These are phyloP conservation scores for Tetrapyrgos nigripes DNA, from an alignment of 1,284 basidiomycete genomes.

Conservation along the genomic window DNA sequence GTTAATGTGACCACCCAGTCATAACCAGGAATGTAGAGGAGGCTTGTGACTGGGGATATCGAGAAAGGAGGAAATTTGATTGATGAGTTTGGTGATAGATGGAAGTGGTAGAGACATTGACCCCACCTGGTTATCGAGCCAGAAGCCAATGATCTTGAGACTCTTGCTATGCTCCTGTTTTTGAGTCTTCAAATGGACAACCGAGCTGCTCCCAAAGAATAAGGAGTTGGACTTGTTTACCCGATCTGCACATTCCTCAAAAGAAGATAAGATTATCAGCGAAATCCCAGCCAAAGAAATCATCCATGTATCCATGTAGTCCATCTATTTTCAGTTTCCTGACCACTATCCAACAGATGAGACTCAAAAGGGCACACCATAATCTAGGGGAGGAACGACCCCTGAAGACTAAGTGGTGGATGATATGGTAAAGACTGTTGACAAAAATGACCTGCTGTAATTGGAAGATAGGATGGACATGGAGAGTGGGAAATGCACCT, in stretches of 20 bases:
- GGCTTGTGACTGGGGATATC: constrained; percentile 4
- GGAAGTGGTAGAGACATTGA: constrained; percentile 26
- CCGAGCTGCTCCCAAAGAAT: constrained; percentile 31
- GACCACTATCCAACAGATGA: constrained; percentile 32
- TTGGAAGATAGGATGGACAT: constrained; percentile 36
- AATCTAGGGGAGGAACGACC: constrained; percentile 28
- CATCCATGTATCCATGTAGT: constrained; percentile 38
- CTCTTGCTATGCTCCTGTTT: constrained; percentile 30
- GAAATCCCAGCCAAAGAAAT: constrained; percentile 32
- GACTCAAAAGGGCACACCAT: constrained; percentile 32
- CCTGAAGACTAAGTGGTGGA: constrained; percentile 35
- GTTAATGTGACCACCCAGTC: constrained; percentile 6
- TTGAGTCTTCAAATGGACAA: constrained; percentile 31
- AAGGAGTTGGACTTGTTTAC: constrained; percentile 30
- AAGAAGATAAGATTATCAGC: constrained; percentile 24
- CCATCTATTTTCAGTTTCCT: constrained; percentile 13
- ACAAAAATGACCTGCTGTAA: constrained; percentile 33
- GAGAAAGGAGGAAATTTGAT: constrained; percentile 24
- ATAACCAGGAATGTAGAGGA: constrained; percentile 12
- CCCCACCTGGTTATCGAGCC: constrained; percentile 24
- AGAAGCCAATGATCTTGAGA: constrained; percentile 37
- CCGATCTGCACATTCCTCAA: constrained; percentile 21
- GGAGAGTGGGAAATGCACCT: constrained; percentile 34
- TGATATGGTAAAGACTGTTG: constrained; percentile 28
- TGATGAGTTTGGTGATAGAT: constrained; percentile 24